Evolutionary conservation across 2,329 filamentous ascomycete species (phyloP), one percentile per base, ranked within the genome.

Genomic region (Alternaria incomplexa): DNA sequence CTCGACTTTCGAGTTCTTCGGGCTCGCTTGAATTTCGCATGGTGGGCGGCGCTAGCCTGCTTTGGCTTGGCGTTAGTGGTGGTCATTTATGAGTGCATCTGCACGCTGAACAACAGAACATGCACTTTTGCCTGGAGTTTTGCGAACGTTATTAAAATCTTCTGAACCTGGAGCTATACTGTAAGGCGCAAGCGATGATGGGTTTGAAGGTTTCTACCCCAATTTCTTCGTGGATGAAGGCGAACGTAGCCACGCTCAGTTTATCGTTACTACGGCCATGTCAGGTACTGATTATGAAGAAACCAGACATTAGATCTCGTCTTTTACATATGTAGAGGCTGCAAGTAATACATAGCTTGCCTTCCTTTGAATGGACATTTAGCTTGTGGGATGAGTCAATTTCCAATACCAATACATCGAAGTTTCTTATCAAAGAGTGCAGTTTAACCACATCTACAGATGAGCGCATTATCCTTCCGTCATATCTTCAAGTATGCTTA

Each of bases 1-100:
- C 51, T 56, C 59, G 59, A 62, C 50, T 54, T 47, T 59, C 56
- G 51, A 30, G 58, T 61, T 40, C 36, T 40, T 40, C 36, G 58
- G 58, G 58, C 44, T 45, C 51, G 25, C 58, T 51, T 40, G 36
- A 40, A 40, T 40, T 40, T 40, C 36, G 36, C 36, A 40, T 40
- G 48, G 28, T 52, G 48, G 48, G 48, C 36, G 13, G 20, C 48
- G 48, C 48, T 52, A 52, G 48, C 48, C 48, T 13, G 13, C 8
- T 52, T 36, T 20, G 48, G 48, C 13, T 40, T 52, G 48, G 48
- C 48, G 48, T 17, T 7, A 7, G n/a, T 52, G 32, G 22, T 53
- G 12, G 32, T 36, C 32, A 36, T n/a, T n/a, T 32, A 25, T 26
- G 51, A 40, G 32, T 10, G 51, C 30, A 44, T 26, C 30, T 43